A percentile compares a stretch with the other conserved stretches of the same genome.
phyloP scores from a whole-genome alignment of 352 stramenopile genomes.

The Phytophthora podocarpi region DNA sequence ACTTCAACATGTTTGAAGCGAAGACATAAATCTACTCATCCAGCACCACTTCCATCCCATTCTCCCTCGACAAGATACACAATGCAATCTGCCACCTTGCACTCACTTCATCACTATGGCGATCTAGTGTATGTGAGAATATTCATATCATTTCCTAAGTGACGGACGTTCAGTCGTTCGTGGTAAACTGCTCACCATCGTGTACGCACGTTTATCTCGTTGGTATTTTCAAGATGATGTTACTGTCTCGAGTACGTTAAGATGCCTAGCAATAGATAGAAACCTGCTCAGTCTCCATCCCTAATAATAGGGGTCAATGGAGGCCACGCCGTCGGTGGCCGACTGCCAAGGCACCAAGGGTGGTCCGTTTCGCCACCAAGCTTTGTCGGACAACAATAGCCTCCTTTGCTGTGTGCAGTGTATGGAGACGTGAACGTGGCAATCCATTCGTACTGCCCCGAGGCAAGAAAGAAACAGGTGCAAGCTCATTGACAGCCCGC shows the following conservation, averaged over 20 bases:
- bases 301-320: slow-evolving; percentile 20
- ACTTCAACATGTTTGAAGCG: slow-evolving; percentile 24
- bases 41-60: too few species aligned
- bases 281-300: not conserved
- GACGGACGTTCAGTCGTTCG: slow-evolving; percentile 15
- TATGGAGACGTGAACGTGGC: slow-evolving; percentile 23
- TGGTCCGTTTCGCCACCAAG: slow-evolving; percentile 27
- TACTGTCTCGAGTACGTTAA: not conserved
- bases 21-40: too few species aligned
- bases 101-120: not conserved
- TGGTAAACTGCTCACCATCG: slow-evolving; percentile 2
- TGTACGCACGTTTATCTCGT: slow-evolving; percentile 2
- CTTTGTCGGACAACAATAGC: slow-evolving; percentile 31
- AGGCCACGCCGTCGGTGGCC: not conserved
- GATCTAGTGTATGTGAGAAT: not conserved
- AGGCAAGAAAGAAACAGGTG: slow-evolving; percentile 8
- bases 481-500: not conserved
- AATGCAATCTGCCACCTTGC: too few species aligned
- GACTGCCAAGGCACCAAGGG: too few species aligned
- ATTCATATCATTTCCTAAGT: not conserved
- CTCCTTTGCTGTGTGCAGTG: too few species aligned
- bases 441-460: slow-evolving; percentile 24
- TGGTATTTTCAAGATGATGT: too few species aligned
- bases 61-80: too few species aligned
- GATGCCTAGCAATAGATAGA: slow-evolving; percentile 2